Percentiles rank a stretch among this genome's conserved stretches.
These are phyloP conservation scores for Chaetomiaceae sp. DNA, from an alignment of 2,329 filamentous ascomycete genomes.

Conservation along the genomic window DNA sequence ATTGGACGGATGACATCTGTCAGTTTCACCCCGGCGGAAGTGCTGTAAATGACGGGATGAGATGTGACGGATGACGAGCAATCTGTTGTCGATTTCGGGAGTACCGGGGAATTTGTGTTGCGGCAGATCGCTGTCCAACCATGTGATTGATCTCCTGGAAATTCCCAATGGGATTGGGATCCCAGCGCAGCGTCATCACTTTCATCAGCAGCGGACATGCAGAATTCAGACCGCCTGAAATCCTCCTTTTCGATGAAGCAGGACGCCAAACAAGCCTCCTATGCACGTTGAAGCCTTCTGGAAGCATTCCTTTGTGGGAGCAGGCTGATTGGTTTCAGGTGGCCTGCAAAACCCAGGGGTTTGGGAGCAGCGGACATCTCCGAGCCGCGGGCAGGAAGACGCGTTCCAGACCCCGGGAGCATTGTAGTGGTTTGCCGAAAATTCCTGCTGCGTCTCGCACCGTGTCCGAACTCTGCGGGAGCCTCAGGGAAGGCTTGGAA, in stretches of 20 bases:
- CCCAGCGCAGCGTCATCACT: too few species aligned
- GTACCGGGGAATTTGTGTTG: too few species aligned
- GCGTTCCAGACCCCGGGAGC: neutral
- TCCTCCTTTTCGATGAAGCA: neutral
- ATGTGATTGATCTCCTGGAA: too few species aligned
- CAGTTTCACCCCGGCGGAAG: neutral
- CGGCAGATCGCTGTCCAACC: too few species aligned
- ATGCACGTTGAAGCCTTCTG: slow-evolving; percentile 17
- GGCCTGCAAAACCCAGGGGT: slow-evolving; percentile 5
- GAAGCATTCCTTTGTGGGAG: slow-evolving; percentile 14
- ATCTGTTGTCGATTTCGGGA: too few species aligned
- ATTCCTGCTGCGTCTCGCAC: neutral
- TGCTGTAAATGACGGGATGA: too few species aligned
- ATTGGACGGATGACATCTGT: neutral
- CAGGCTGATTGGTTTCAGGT: slow-evolving; percentile 17
- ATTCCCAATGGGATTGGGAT: too few species aligned
- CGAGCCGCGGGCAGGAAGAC: slow-evolving; percentile 2
- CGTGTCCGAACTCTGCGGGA: neutral
- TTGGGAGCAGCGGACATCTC: slow-evolving; percentile 14
- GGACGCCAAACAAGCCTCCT: neutral
- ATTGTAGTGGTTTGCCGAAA: neutral
- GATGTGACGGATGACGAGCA: too few species aligned
- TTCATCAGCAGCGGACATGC: neutral
- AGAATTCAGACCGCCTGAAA: neutral
- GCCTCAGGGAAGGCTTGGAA: too few species aligned